Conservation (phyloP, 129 eudicot species). For the Chrysanthemum makinoi region DNA sequence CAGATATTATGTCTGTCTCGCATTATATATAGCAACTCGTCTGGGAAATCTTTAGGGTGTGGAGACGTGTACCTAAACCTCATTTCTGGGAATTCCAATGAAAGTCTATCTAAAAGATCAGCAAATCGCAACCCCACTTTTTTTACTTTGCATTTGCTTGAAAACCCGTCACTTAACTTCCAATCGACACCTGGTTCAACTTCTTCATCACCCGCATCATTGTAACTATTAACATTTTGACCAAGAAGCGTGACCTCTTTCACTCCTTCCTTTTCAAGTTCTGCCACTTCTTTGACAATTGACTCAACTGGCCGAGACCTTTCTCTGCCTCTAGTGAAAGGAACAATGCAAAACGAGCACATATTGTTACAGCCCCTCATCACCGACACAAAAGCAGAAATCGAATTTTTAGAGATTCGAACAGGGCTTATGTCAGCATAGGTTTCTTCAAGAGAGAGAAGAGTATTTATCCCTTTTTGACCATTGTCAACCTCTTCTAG, state of each 20-base stretch:
- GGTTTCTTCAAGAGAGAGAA: conserved; percentile 96
- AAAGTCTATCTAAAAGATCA: conserved; percentile 84
- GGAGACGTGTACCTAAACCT: conserved; percentile 98
- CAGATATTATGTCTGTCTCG: conserved; percentile 81
- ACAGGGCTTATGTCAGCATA: conserved; percentile 98
- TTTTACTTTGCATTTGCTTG: conserved; percentile 82
- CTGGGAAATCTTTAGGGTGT: conserved; percentile 98
- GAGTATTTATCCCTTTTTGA: conserved; percentile 95
- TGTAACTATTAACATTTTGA: conserved; percentile 96
- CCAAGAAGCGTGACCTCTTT: conserved; percentile 98
- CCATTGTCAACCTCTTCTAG: conserved; percentile 93
- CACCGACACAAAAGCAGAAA: conserved; percentile 88
- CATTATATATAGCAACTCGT: conserved; percentile 82
- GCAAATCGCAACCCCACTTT: conserved; percentile 85
- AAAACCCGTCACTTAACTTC: conserved; percentile 94
- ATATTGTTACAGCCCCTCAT: conserved; percentile 99
- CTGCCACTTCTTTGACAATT: conserved; percentile 86
- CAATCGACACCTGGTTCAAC: conserved; percentile 62
- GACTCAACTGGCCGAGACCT: conserved; percentile 96
- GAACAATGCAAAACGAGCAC: conserved; percentile 99
- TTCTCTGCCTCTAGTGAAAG: conserved; percentile 98
- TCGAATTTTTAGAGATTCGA: conserved; percentile 75
- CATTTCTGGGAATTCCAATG: conserved; percentile 90
- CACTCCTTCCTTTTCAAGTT: conserved; percentile 86
- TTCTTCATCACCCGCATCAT: conserved; percentile 66